These are phyloP conservation scores for Neocatenulostroma microsporum DNA, from an alignment of 2,329 filamentous ascomycete genomes.

Conservation along the genomic window DNA sequence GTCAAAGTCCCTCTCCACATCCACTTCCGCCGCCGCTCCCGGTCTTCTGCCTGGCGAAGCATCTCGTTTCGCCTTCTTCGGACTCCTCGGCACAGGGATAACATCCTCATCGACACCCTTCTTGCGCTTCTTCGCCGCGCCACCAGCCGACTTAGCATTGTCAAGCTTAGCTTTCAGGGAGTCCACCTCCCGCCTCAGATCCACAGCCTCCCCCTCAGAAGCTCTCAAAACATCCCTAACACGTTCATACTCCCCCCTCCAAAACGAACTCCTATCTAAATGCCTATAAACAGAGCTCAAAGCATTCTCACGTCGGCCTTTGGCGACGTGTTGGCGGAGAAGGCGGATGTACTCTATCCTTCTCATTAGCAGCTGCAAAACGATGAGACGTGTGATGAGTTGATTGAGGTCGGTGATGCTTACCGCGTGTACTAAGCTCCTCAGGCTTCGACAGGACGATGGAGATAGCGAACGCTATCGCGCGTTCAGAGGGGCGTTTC, in stretches of 20 bases:
- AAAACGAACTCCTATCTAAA: conserved; percentile 35
- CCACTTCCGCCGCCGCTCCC: conserved; percentile 5
- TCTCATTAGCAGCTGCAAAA: too few species aligned
- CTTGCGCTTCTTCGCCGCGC: conserved; percentile 23
- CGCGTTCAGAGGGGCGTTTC: conserved; percentile 10
- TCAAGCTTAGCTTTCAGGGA: conserved; percentile 17
- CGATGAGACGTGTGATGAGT: too few species aligned
- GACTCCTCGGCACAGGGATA: conserved; percentile 16
- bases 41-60: conserved; percentile 8
- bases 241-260: conserved; percentile 26
- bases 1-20: conserved; percentile 10
- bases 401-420: too few species aligned
- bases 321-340: conserved; percentile 30
- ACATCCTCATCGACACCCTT: conserved; percentile 19
- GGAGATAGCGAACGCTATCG: conserved; percentile 21
- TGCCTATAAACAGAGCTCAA: conserved; percentile 26
- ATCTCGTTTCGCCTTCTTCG: conserved; percentile 20
- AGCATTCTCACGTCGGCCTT: conserved; percentile 17
- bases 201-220: conserved; percentile 15
- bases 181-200: conserved; percentile 18
- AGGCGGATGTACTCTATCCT: conserved; percentile 26
- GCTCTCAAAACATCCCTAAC: conserved; percentile 12
- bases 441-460: conserved; percentile 32
- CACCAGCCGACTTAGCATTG: neutral
- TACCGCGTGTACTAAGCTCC: conserved; percentile 15